Conservation (phyloP, 768 basidiomycete genomes). For the Dioszegia hungarica region DNA sequence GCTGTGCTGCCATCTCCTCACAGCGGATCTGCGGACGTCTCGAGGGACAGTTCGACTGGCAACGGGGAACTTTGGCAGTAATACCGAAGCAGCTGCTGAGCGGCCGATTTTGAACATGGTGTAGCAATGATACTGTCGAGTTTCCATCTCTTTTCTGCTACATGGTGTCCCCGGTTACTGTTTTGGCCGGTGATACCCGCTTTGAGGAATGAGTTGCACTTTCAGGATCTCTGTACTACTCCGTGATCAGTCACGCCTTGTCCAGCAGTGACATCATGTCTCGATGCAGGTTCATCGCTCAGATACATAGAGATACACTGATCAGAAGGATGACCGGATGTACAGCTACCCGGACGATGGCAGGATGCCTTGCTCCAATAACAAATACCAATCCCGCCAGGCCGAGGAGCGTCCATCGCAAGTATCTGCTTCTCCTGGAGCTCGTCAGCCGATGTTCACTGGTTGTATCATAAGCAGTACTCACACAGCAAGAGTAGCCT, state of each 20-base stretch:
- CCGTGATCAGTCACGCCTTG: no score
- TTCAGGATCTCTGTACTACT: no score
- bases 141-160: no score
- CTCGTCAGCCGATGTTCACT: not conserved
- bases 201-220: not conserved
- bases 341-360: not conserved
- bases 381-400: not conserved
- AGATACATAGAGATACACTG: not conserved
- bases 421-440: not conserved
- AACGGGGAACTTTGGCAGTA: no score
- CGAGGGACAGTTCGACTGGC: no score
- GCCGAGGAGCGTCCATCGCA: not conserved
- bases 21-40: no score
- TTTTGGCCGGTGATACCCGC: no score
- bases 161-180: no score
- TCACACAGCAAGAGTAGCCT: not conserved
- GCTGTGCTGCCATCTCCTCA: not conserved
- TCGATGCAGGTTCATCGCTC: not conserved
- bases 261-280: no score
- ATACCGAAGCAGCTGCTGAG: no score
- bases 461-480: not conserved
- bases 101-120: no score
- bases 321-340: not conserved
- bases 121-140: no score
- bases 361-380: not conserved